These are phyloP conservation scores for Apium graveolens DNA, from an alignment of 129 eudicot genomes.

Conservation along the genomic window DNA sequence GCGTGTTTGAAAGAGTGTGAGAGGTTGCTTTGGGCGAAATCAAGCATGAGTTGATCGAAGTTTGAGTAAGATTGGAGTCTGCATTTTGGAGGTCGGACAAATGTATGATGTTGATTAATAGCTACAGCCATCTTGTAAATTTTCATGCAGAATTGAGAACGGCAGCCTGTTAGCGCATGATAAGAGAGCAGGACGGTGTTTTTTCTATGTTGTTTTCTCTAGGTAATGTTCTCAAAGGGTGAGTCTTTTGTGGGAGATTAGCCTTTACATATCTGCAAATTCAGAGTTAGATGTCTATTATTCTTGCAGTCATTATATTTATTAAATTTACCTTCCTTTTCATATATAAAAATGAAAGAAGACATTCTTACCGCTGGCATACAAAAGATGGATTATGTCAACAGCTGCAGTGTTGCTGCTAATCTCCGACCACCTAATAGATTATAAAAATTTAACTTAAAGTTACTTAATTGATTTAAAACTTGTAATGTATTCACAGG, in stretches of 20 bases:
- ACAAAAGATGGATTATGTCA: slow-evolving; percentile 37
- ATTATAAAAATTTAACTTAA: background rate
- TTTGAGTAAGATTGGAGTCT: slow-evolving; percentile 81
- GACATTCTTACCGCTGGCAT: slow-evolving; percentile 44
- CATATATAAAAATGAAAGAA: background rate
- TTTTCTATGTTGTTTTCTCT: slow-evolving; percentile 21
- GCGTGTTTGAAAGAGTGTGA: slow-evolving; percentile 37
- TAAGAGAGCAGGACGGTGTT: slow-evolving; percentile 30
- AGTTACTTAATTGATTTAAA: background rate
- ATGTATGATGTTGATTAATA: slow-evolving; percentile 65
- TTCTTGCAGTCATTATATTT: background rate
- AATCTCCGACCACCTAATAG: slow-evolving; percentile 74
- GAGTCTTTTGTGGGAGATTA: slow-evolving; percentile 63
- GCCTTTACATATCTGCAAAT: slow-evolving; percentile 60
- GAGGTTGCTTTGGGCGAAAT: slow-evolving; percentile 29
- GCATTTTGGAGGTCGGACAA: slow-evolving; percentile 69
- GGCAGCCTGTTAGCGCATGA: slow-evolving; percentile 54
- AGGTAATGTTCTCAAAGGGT: slow-evolving; percentile 41
- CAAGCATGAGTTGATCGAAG: slow-evolving; percentile 58
- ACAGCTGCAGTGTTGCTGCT: slow-evolving; percentile 41
- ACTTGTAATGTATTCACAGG: background rate
- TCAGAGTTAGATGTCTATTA: background rate
- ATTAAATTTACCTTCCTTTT: background rate
- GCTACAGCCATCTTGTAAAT: slow-evolving; percentile 83
- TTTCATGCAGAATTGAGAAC: slow-evolving; percentile 31